Conservation (phyloP, 1,284 basidiomycete species). For the Peniophora sp. region DNA sequence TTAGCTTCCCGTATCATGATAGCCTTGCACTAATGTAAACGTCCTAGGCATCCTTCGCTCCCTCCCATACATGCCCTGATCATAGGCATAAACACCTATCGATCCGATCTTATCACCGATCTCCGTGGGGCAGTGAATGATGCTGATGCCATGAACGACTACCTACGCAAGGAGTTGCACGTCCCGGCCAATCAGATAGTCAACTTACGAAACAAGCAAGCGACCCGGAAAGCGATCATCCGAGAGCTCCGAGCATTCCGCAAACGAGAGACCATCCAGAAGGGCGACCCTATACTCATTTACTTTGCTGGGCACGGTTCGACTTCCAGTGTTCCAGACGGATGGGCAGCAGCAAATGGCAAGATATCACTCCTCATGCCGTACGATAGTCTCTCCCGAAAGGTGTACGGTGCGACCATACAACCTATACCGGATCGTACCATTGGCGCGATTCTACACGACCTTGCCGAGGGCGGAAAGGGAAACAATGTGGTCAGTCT, state of each 20-base stretch:
- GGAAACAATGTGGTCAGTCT: conserved; percentile 28
- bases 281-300: conserved; percentile 5
- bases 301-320: conserved; percentile 7
- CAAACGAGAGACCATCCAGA: too few relatives aligned
- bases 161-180: neutral
- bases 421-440: conserved; percentile 16
- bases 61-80: conserved; percentile 2
- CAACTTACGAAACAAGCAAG: conserved; percentile 3
- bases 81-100: conserved; percentile 6
- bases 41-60: too few relatives aligned
- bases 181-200: conserved; percentile 3
- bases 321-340: neutral
- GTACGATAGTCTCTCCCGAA: neutral
- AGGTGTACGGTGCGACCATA: neutral
- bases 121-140: conserved; percentile 4
- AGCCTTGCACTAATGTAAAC: too few relatives aligned
- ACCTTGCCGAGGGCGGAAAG: conserved; percentile 14
- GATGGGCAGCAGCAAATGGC: neutral
- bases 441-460: conserved; percentile 13
- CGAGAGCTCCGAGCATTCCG: neutral
- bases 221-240: conserved; percentile 2
- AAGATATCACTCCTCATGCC: neutral
- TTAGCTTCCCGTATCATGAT: too few relatives aligned
- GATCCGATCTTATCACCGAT: neutral
- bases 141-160: conserved; percentile 1